These are phyloP conservation scores for Pezicula carpinea DNA, from an alignment of 2,329 filamentous ascomycete genomes.

Conservation along the genomic window DNA sequence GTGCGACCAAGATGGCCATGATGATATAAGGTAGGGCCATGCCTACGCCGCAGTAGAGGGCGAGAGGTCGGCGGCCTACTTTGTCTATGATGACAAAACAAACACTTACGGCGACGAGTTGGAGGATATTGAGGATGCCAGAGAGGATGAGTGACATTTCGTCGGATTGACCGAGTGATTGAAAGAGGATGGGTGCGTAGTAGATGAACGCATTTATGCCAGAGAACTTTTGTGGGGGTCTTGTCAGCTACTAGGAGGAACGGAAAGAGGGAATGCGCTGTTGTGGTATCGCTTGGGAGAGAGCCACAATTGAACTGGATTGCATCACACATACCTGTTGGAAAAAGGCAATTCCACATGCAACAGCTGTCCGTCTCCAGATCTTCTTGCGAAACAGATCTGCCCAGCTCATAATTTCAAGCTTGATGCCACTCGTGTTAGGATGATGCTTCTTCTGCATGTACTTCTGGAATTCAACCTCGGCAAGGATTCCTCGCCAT, in stretches of 20 bases:
- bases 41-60: constrained; percentile 37
- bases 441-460: constrained; percentile 36
- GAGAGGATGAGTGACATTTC: background rate
- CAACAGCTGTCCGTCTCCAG: constrained; percentile 45
- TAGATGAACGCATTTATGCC: constrained; percentile 55
- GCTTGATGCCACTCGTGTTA: constrained; percentile 33
- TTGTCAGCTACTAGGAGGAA: too few species aligned
- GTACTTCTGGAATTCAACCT: constrained; percentile 24
- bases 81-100: constrained; percentile 44
- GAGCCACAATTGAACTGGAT: too few species aligned
- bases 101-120: constrained; percentile 40
- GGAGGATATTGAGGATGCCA: constrained; percentile 39
- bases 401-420: constrained; percentile 42
- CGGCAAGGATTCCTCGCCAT: constrained; percentile 41
- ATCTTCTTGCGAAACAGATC: constrained; percentile 46
- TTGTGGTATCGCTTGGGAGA: too few species aligned
- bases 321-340: constrained; percentile 34
- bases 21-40: constrained; percentile 43
- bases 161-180: constrained; percentile 33
- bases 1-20: constrained; percentile 49
- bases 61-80: constrained; percentile 39
- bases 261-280: too few species aligned
- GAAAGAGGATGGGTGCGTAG: constrained; percentile 57
- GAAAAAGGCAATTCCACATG: constrained; percentile 50
- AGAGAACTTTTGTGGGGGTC: constrained; percentile 40